Conservation (phyloP, 2,329 filamentous ascomycete species). For the Phyllosticta capitalensis region DNA sequence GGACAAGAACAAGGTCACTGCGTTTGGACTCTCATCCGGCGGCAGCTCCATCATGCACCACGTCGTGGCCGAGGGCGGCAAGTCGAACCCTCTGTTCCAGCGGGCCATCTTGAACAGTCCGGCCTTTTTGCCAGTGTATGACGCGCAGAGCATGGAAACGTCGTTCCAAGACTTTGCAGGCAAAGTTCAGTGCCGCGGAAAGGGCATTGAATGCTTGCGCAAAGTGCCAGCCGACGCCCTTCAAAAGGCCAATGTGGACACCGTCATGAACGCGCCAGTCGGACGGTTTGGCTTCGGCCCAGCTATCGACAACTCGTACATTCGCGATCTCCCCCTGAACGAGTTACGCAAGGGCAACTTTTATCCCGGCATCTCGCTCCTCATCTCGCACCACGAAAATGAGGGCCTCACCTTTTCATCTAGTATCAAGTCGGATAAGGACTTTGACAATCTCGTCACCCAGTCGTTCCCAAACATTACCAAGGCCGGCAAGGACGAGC, state of each 20-base stretch:
- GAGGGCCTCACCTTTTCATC: conserved; percentile 32
- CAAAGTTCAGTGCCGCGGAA: background rate
- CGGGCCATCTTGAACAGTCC: conserved; percentile 31
- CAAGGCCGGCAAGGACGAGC: background rate
- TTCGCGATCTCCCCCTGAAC: background rate
- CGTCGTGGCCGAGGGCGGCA: conserved; percentile 38
- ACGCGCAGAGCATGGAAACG: background rate
- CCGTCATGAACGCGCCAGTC: background rate
- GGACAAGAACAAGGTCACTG: conserved; percentile 37
- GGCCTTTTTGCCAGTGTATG: conserved; percentile 26
- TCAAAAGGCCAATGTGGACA: background rate
- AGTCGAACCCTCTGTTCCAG: conserved; percentile 30
- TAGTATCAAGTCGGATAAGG: conserved; percentile 2
- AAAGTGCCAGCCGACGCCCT: background rate
- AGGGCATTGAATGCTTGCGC: background rate
- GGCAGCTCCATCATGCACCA: conserved; percentile 39
- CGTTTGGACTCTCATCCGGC: conserved; percentile 15
- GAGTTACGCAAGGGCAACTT: conserved; percentile 14
- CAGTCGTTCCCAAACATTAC: conserved; percentile 21
- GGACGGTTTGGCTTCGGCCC: background rate
- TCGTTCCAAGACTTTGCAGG: background rate
- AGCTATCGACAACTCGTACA: background rate
- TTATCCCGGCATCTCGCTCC: conserved; percentile 24
- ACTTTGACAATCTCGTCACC: conserved; percentile 20
- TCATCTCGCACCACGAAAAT: conserved; percentile 35